Evolutionary conservation across 208 protist species (phyloP).

Genomic region (Jaenimonas drosophilae): DNA sequence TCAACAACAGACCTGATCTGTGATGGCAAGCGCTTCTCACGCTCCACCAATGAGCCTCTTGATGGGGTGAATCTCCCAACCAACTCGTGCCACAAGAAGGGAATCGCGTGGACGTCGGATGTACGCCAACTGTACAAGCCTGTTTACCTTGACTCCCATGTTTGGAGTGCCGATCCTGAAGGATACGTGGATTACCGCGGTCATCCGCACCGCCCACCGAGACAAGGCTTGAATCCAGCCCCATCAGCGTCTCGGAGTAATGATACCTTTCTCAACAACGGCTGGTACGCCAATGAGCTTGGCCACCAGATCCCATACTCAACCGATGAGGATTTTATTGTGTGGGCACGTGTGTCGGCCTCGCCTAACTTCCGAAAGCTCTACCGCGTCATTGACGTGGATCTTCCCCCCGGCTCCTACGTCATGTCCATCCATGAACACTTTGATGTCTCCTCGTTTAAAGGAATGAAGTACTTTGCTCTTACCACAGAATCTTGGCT

Average conservation of each 20-base stretch:
- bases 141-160: slow-evolving; percentile 16
- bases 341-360: slow-evolving; percentile 96
- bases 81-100: slow-evolving; percentile 73
- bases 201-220: no score
- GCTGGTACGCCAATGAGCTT: slow-evolving; percentile 79
- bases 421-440: slow-evolving; percentile 83
- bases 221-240: no score
- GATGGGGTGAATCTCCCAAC: not conserved
- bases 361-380: slow-evolving; percentile 97
- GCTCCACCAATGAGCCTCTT: slow-evolving; percentile 43
- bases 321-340: slow-evolving; percentile 96
- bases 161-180: slow-evolving; percentile 47
- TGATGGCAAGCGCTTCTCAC: slow-evolving; percentile 72
- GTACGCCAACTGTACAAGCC: slow-evolving; percentile 76
- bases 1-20: slow-evolving; percentile 31
- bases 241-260: no score
- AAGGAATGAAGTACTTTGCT: slow-evolving; percentile 93
- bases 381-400: slow-evolving; percentile 85
- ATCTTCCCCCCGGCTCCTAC: slow-evolving; percentile 83
- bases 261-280: slow-evolving; percentile 65
- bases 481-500: slow-evolving; percentile 91
- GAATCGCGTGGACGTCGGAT: slow-evolving; percentile 93
- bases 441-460: slow-evolving; percentile 86
- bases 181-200: no score
- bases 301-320: slow-evolving; percentile 74